Evolutionary conservation across 306 rosid species (phyloP).

Genomic region (Styphnolobium japonicum): DNA sequence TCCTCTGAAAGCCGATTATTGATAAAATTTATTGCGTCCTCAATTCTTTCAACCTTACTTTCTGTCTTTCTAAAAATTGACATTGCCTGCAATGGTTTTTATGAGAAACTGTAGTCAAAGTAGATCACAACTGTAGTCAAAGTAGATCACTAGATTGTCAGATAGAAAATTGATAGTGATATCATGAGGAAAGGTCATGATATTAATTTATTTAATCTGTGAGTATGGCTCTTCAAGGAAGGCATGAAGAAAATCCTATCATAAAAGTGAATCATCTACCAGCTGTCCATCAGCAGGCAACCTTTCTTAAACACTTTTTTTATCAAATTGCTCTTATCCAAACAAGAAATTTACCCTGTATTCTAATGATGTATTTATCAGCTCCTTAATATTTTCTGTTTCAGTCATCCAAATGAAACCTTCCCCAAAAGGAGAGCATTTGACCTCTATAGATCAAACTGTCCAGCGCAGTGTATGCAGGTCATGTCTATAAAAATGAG

Average conservation of each 20-base stretch:
- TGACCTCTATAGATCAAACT: constrained; percentile 20
- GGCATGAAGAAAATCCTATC: constrained; percentile 5
- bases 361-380: not conserved
- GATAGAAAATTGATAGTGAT: constrained; percentile 6
- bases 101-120: constrained; percentile 29
- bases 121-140: constrained; percentile 29
- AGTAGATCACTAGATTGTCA: constrained; percentile 18
- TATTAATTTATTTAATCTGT: not conserved
- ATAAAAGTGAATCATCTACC: constrained; percentile 3
- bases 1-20: constrained; percentile 58
- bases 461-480: not conserved
- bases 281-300: constrained; percentile 1
- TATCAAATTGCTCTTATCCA: not conserved
- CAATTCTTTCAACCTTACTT: constrained; percentile 50
- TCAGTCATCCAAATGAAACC: constrained; percentile 6
- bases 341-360: constrained; percentile 10
- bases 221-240: constrained; percentile 7
- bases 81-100: constrained; percentile 64
- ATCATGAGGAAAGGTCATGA: constrained; percentile 4
- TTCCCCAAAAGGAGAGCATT: constrained; percentile 13
- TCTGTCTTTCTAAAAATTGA: constrained; percentile 54
- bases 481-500: constrained; percentile 12
- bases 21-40: constrained; percentile 76
- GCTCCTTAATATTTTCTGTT: not conserved
- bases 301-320: not conserved